Conservation (phyloP, 2,329 filamentous ascomycete genomes). For the Fulvia fulva region DNA sequence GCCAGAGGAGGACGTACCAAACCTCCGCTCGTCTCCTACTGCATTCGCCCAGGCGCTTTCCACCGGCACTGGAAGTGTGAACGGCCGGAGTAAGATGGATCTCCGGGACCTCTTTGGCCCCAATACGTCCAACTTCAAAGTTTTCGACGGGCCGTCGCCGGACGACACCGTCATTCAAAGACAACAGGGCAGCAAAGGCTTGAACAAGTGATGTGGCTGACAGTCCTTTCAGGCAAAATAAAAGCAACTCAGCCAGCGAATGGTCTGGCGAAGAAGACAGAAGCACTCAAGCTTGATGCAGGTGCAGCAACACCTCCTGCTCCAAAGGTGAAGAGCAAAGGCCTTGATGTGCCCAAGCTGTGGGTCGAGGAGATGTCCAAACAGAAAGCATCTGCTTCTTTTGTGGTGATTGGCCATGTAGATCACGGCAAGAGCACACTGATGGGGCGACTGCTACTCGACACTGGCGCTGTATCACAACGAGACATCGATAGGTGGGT, state of each 20-base stretch:
- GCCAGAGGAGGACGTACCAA: constrained; percentile 24
- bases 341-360: constrained; percentile 63
- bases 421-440: constrained; percentile 97
- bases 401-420: constrained; percentile 68
- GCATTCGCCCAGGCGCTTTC: constrained; percentile 29
- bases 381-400: constrained; percentile 28
- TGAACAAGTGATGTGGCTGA: constrained; percentile 28
- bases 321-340: constrained; percentile 62
- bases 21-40: constrained; percentile 30
- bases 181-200: constrained; percentile 30
- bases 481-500: constrained; percentile 71
- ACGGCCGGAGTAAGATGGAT: constrained; percentile 13
- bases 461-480: constrained; percentile 83
- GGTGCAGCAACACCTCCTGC: constrained; percentile 14
- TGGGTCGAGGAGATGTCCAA: constrained; percentile 25
- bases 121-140: constrained; percentile 11
- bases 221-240: constrained; percentile 11
- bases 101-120: constrained; percentile 28
- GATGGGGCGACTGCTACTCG: constrained; percentile 89
- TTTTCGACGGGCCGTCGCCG: constrained; percentile 32
- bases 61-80: background rate
- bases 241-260: constrained; percentile 20
- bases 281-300: constrained; percentile 27
- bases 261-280: constrained; percentile 29
- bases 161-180: constrained; percentile 30